Evolutionary conservation across 768 basidiomycete species (phyloP).

Genomic region (Leccinum truebloodii): DNA sequence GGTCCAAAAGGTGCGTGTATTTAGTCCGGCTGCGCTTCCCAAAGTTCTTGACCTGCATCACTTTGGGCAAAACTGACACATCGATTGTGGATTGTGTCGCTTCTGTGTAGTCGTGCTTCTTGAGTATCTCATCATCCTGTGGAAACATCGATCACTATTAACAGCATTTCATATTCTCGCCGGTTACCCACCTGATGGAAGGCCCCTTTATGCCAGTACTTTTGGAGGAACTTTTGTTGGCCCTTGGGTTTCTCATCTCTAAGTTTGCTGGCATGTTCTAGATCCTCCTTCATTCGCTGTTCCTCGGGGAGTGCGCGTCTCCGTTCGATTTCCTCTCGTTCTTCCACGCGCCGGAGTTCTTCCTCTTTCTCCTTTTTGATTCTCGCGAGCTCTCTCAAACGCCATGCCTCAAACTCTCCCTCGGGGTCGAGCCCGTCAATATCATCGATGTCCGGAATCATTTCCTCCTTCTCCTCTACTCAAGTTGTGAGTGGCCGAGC

Average conservation of each 20-base stretch:
- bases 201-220: conserved; percentile 99
- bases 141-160: conserved; percentile 22
- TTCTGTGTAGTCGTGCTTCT: conserved; percentile 82
- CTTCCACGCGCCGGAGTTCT: conserved; percentile 74
- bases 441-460: conserved; percentile 89
- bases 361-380: conserved; percentile 95
- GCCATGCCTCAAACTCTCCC: conserved; percentile 94
- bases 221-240: conserved; percentile 90
- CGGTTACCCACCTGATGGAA: conserved; percentile 80
- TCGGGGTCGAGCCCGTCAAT: conserved; percentile 90
- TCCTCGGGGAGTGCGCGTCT: conserved; percentile 92
- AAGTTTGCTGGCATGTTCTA: conserved; percentile 79
- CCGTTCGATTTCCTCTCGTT: conserved; percentile 89
- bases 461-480: conserved; percentile 85
- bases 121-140: conserved; percentile 87
- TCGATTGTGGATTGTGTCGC: conserved; percentile 89
- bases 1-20: conserved; percentile 93
- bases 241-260: conserved; percentile 91
- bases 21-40: conserved; percentile 91
- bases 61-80: conserved; percentile 83
- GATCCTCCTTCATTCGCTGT: conserved; percentile 87
- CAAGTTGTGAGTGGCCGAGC: conserved; percentile 2
- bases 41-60: conserved; percentile 97
- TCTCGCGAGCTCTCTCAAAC: conserved; percentile 88
- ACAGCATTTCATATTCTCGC: conserved; percentile 3